A percentile compares a stretch with the other conserved stretches of the same genome.
Conservation (phyloP, 441 rosid species). For the Euphorbia celastroides region DNA sequence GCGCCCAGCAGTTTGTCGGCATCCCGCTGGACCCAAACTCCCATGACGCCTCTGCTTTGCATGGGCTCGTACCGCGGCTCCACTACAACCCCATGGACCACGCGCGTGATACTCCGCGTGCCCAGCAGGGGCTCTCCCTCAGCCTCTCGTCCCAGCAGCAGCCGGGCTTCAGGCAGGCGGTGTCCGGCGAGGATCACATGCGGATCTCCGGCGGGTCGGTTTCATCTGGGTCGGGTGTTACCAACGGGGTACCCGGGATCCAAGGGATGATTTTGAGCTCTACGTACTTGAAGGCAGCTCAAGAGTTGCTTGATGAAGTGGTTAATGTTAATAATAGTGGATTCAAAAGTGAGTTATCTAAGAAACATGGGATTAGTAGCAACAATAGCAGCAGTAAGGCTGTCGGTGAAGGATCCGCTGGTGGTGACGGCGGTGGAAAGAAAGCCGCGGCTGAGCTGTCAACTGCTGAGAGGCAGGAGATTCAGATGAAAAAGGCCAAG, state of each 20-base stretch:
- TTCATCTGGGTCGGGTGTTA: slow-evolving; percentile 67
- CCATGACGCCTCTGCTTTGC: slow-evolving; percentile 51
- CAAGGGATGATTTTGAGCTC: slow-evolving; percentile 71
- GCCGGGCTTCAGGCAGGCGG: slow-evolving; percentile 37
- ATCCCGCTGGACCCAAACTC: slow-evolving; percentile 64
- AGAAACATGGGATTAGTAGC: slow-evolving; percentile 33
- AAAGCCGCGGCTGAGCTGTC: slow-evolving; percentile 48
- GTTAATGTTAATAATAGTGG: slow-evolving; percentile 65
- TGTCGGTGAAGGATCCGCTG: slow-evolving; percentile 47
- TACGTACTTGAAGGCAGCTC: slow-evolving; percentile 86
- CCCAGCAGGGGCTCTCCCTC: slow-evolving; percentile 75
- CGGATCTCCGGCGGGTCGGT: slow-evolving; percentile 54
- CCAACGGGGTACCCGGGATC: slow-evolving; percentile 59
- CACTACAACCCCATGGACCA: slow-evolving; percentile 67
- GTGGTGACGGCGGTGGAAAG: slow-evolving; percentile 39
- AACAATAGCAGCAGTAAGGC: slow-evolving; percentile 28
- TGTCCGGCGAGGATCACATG: slow-evolving; percentile 42
- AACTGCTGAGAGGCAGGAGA: slow-evolving; percentile 88
- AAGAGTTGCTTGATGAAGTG: slow-evolving; percentile 90
- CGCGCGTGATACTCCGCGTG: slow-evolving; percentile 61
- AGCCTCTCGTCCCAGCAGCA: slow-evolving; percentile 85
- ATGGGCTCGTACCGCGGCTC: slow-evolving; percentile 64
- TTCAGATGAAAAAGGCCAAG: slow-evolving; percentile 98
- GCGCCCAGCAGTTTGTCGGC: slow-evolving; percentile 72
- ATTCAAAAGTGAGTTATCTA: slow-evolving; percentile 36